Base-by-base conservation (phyloP, 805 yeast species). In the Saccharomycopsis synnaedendra region DNA sequence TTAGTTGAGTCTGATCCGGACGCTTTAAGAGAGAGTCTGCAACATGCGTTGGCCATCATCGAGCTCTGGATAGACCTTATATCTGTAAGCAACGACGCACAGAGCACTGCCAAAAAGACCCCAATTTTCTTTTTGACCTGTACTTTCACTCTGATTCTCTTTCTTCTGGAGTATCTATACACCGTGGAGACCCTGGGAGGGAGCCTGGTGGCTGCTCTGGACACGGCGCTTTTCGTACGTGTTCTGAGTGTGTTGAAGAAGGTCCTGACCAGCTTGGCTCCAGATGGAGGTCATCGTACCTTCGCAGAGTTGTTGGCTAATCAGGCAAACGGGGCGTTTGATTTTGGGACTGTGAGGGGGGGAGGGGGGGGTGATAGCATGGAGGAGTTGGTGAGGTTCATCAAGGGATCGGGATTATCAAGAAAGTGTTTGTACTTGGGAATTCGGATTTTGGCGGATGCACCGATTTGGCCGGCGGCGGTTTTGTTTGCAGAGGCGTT, bases 381-480 rank as follows among this genome's bases (percentile, higher is more conserved):
- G 44, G 55, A 63, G n/a, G 71, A 65, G 54, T 65, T 75, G 27
- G 67, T 69, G 6, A 65, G 60, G 43, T 68, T 75, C 28, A 74
- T 80, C 42, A 61, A 65, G 39, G 66, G 66, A 44, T 75, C 76
- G 9, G 67, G 74, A 58, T 66, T 76, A 45, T 75, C 80, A 19
- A 68, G 74, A 44, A 73, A 79, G 58, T 70, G 80, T 27, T 63
- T 84, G 39, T 79, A 81, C 48, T 63, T 84, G 37, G 94, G 93
- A 39, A 84, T 84, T 8, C 67, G 87, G 56, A 80, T 84, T 32
- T 67, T 84, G 45, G 87, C 88, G 3, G 93, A 84, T 66, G 89
- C 89, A 0, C 93, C 93, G 10, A 82, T 84, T 30, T 84, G 94
- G 94, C 93, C 93, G 0, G 72, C 83, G 44, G 85, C 88, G 0